Percentiles rank a stretch among this genome's conserved stretches.
Conservation (phyloP, 2,329 filamentous ascomycete genomes). For the Arthrobotrys sinensis region DNA sequence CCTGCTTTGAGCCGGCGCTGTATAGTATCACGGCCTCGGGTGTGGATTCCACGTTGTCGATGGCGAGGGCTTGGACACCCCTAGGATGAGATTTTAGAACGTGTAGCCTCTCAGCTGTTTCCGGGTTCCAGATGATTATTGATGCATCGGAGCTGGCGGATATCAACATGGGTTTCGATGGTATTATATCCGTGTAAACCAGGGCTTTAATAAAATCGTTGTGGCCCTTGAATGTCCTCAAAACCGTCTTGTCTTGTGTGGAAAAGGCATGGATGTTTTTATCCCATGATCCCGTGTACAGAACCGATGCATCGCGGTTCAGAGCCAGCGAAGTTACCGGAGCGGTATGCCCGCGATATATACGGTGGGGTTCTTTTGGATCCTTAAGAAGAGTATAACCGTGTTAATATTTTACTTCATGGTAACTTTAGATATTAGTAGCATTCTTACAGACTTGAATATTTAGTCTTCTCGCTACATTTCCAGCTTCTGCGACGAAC, state of each 20-base stretch:
- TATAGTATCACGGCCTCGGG: conserved; percentile 74
- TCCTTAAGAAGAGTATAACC: conserved; percentile 62
- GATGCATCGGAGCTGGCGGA: conserved; percentile 84
- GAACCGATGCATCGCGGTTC: conserved; percentile 72
- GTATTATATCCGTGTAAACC: conserved; percentile 67
- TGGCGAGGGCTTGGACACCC: conserved; percentile 82
- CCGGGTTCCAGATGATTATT: conserved; percentile 86
- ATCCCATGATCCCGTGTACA: conserved; percentile 96
- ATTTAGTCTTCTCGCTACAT: conserved; percentile 80
- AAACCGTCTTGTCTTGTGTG: conserved; percentile 72
- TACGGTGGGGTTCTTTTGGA: conserved; percentile 34
- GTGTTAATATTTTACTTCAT: background rate
- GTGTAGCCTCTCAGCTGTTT: conserved; percentile 78
- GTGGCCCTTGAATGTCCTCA: conserved; percentile 81
- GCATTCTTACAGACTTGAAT: conserved; percentile 77
- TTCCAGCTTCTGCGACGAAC: conserved; percentile 90
- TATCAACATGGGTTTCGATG: conserved; percentile 71
- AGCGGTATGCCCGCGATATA: conserved; percentile 81
- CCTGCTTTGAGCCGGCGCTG: conserved; percentile 84
- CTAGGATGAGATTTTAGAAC: conserved; percentile 83
- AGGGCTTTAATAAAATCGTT: conserved; percentile 92
- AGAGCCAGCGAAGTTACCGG: conserved; percentile 84
- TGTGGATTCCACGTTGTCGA: conserved; percentile 78
- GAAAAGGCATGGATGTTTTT: conserved; percentile 92
- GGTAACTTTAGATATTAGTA: conserved; percentile 33